Evolutionary conservation across 2,329 filamentous ascomycete species (phyloP).

Genomic region (Calonectria multiphialidica): DNA sequence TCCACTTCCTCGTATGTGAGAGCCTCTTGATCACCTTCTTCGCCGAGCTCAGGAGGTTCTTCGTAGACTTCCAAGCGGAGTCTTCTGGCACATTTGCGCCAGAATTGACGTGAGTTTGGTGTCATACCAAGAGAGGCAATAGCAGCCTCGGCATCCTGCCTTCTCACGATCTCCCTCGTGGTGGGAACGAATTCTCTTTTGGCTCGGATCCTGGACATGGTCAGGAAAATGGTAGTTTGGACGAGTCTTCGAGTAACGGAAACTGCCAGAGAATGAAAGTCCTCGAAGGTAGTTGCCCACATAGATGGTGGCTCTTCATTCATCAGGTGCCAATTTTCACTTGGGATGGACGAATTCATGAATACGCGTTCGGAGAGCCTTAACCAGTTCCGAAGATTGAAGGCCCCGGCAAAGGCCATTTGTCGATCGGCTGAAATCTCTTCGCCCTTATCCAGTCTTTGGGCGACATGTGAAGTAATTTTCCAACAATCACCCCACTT

Average conservation of each 20-base stretch:
- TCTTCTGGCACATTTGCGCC: constrained; percentile 62
- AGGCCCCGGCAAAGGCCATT: constrained; percentile 66
- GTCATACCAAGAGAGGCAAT: constrained; percentile 59
- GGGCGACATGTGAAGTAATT: constrained; percentile 60
- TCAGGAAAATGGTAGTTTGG: constrained; percentile 76
- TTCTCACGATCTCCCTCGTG: constrained; percentile 50
- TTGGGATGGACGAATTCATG: constrained; percentile 76
- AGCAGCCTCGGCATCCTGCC: constrained; percentile 63
- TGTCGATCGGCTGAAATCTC: constrained; percentile 37
- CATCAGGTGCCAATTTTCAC: constrained; percentile 76
- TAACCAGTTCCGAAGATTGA: constrained; percentile 72
- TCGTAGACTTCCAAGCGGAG: constrained; percentile 62
- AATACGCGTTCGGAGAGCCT: constrained; percentile 75
- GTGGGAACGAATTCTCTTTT: constrained; percentile 49
- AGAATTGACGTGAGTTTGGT: constrained; percentile 54
- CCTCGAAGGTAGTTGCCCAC: constrained; percentile 79
- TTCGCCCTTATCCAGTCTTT: constrained; percentile 41
- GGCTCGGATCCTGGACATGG: constrained; percentile 75
- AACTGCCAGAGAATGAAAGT: constrained; percentile 77
- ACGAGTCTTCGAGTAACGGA: constrained; percentile 79
- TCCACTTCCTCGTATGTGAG: constrained; percentile 36
- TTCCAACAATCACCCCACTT: constrained; percentile 77
- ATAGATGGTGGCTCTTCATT: constrained; percentile 76
- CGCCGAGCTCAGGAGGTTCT: constrained; percentile 42
- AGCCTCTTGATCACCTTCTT: constrained; percentile 37